Evolutionary conservation across 1,139 yeast species (phyloP).

Genomic region (Pichia sp.): DNA sequence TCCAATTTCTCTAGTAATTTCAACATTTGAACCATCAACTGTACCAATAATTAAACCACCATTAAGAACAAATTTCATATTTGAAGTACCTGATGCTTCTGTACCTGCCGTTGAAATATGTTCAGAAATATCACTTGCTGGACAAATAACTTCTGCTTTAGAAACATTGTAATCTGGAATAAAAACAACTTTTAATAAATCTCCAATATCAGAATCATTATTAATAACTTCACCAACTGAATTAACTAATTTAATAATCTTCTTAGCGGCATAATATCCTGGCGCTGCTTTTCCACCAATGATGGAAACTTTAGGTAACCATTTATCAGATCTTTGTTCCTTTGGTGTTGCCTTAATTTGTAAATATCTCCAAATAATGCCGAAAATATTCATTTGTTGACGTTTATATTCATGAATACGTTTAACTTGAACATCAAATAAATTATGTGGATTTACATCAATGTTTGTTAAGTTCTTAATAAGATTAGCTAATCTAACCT

Average conservation of each 20-base stretch:
- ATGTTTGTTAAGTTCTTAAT: slow-evolving; percentile 63
- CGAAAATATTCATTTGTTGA: slow-evolving; percentile 88
- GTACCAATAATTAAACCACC: slow-evolving; percentile 95
- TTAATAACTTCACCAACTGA: slow-evolving; percentile 77
- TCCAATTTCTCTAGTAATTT: slow-evolving; percentile 85
- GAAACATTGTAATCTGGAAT: slow-evolving; percentile 91
- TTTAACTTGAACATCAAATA: slow-evolving; percentile 90
- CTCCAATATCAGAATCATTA: slow-evolving; percentile 66
- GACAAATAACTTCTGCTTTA: slow-evolving; percentile 85
- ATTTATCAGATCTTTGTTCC: slow-evolving; percentile 58
- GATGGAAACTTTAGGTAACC: slow-evolving; percentile 70
- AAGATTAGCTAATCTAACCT: slow-evolving; percentile 61
- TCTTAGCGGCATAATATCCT: slow-evolving; percentile 92
- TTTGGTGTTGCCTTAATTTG: slow-evolving; percentile 62
- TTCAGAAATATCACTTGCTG: slow-evolving; percentile 86
- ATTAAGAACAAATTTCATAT: slow-evolving; percentile 90
- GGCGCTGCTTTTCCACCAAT: slow-evolving; percentile 98
- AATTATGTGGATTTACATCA: slow-evolving; percentile 64
- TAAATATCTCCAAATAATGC: slow-evolving; percentile 78
- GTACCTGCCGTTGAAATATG: slow-evolving; percentile 99
- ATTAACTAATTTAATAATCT: slow-evolving; percentile 79
- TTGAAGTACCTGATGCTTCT: slow-evolving; percentile 93
- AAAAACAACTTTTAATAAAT: slow-evolving; percentile 77
- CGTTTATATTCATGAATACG: slow-evolving; percentile 95
- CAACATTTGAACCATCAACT: slow-evolving; percentile 95